Evolutionary conservation across 331 rosid genomes (phyloP).

Genomic region (Pyracantha coccinea): DNA sequence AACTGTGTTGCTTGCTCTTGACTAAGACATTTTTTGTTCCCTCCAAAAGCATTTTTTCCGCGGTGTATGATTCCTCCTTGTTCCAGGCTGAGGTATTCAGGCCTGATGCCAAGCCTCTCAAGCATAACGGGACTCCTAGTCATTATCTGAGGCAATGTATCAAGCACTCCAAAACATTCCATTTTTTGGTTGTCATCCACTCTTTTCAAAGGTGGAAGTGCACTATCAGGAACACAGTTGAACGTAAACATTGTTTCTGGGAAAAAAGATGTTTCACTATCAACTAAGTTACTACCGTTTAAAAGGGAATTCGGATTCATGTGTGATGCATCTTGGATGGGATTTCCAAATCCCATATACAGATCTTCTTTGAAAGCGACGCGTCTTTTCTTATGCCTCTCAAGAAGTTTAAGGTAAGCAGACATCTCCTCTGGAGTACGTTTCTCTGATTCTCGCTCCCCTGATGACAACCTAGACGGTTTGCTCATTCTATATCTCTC

Average conservation of each 20-base stretch:
- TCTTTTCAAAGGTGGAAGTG: constrained; percentile 42
- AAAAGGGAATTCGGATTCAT: constrained; percentile 30
- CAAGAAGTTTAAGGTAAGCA: constrained; percentile 34
- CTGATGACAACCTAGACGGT: constrained; percentile 38
- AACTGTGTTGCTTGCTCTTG: constrained; percentile 57
- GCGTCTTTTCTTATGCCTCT: constrained; percentile 60
- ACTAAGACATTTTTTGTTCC: constrained; percentile 41
- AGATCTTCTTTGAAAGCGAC: constrained; percentile 57
- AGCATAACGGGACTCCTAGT: constrained; percentile 63
- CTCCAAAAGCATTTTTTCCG: constrained; percentile 47
- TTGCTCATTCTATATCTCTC: constrained; percentile 52
- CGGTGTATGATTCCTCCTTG: constrained; percentile 46
- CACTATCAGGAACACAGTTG: constrained; percentile 88
- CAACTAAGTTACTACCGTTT: constrained; percentile 38
- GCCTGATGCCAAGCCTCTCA: constrained; percentile 74
- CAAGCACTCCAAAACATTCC: constrained; percentile 60
- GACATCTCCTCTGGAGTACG: constrained; percentile 78
- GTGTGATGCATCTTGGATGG: constrained; percentile 32
- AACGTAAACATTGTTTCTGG: constrained; percentile 61
- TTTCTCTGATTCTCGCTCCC: constrained; percentile 47
- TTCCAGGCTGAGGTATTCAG: constrained; percentile 50
- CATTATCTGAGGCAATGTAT: constrained; percentile 55
- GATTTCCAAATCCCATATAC: constrained; percentile 27
- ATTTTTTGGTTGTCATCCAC: constrained; percentile 38
- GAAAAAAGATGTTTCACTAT: constrained; percentile 38